A percentile compares a stretch with the other conserved stretches of the same genome.
phyloP scores from a whole-genome alignment of 352 stramenopile genomes.

The Pythium sp. region DNA sequence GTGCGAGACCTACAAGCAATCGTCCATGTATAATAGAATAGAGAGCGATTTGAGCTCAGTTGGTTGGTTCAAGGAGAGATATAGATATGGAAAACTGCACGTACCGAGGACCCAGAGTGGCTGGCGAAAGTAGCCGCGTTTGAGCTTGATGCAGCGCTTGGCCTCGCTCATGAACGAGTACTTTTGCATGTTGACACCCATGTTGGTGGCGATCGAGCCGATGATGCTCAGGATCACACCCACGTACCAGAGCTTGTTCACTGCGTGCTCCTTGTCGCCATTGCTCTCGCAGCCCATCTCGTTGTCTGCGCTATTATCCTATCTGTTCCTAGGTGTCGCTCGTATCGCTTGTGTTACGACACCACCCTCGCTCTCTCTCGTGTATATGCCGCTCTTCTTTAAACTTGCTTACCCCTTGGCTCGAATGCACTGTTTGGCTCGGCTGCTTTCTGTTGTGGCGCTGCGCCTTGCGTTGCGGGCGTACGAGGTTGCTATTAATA shows the following conservation, averaged over 20 bases:
- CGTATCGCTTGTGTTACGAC: not conserved
- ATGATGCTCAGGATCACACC: conserved; percentile 77
- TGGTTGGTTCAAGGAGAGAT: not conserved
- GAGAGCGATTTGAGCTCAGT: no score
- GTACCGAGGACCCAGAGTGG: conserved; percentile 78
- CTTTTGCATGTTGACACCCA: conserved; percentile 88
- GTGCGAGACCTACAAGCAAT: conserved; percentile 31
- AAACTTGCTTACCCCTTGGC: not conserved
- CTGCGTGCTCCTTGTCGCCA: not conserved
- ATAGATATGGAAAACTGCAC: not conserved
- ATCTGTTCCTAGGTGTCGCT: not conserved
- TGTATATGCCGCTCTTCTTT: not conserved
- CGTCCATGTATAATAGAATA: no score
- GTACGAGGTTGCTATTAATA: not conserved
- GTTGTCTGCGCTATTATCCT: not conserved
- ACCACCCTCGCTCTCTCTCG: not conserved
- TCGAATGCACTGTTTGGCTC: no score
- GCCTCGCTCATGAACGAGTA: conserved; percentile 87
- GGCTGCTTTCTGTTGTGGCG: conserved; percentile 1
- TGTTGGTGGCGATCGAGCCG: conserved; percentile 73
- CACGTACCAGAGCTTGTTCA: conserved; percentile 57
- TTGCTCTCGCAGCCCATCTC: conserved; percentile 7
- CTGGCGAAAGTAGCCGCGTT: conserved; percentile 75
- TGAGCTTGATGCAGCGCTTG: conserved; percentile 48
- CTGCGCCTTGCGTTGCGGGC: not conserved